Evolutionary conservation across 352 stramenopile species (phyloP).

Genomic region (Pythium dissotocum): DNA sequence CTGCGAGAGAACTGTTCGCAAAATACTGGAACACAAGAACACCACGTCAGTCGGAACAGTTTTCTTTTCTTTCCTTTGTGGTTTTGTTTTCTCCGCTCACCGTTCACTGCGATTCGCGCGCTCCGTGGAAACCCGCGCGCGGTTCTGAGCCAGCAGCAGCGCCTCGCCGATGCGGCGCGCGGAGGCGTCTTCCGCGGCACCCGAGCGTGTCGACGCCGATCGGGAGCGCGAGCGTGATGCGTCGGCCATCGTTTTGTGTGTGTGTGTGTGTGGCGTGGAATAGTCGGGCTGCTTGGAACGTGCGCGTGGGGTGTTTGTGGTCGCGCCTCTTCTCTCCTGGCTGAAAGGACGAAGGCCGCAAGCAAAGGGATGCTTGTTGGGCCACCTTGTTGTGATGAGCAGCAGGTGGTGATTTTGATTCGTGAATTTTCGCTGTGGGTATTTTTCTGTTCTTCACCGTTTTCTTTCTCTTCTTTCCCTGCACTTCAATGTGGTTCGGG

Average conservation of each 20-base stretch:
- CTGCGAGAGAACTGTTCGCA: constrained; percentile 25
- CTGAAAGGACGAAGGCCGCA: not conserved
- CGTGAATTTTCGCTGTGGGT: constrained; percentile 1
- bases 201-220: constrained; percentile 45
- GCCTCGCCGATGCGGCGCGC: constrained; percentile 69
- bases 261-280: not conserved
- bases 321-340: not conserved
- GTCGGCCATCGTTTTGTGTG: not conserved
- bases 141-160: constrained; percentile 71
- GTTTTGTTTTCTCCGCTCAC: constrained; percentile 31
- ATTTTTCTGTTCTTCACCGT: constrained; percentile 1
- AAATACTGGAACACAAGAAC: constrained; percentile 11
- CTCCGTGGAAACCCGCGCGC: constrained; percentile 55
- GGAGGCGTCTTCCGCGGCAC: constrained; percentile 37
- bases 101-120: constrained; percentile 65
- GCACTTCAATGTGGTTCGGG: constrained; percentile 6
- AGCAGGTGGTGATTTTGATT: constrained; percentile 1
- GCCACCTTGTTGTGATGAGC: not conserved
- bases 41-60: not conserved
- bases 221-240: constrained; percentile 28
- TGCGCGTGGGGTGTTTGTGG: not conserved
- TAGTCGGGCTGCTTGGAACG: not conserved
- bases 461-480: constrained; percentile 3
- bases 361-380: not conserved
- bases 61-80: not conserved